Conservation (phyloP, 176 grass and related monocot species). For the Coix lacrymajobi region DNA sequence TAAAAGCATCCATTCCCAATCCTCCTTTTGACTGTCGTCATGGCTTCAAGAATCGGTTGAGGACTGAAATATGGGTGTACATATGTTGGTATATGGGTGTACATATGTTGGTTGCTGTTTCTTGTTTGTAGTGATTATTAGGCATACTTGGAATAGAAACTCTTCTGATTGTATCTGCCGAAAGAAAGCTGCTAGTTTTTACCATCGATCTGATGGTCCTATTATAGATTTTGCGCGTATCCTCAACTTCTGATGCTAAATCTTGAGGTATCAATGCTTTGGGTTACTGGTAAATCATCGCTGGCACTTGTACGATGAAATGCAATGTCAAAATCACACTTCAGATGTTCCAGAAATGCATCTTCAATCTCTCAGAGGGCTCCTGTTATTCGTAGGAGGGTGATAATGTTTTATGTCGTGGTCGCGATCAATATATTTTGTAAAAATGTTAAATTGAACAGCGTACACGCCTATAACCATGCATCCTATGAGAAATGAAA, state of each 20-base stretch:
- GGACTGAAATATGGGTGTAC: background rate
- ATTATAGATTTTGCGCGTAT: background rate
- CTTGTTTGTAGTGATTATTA: conserved; percentile 3
- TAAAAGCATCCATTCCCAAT: background rate
- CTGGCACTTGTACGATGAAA: background rate
- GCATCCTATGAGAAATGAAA: background rate
- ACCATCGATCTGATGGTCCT: background rate
- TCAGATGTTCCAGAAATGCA: background rate
- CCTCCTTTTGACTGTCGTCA: background rate
- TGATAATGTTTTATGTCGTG: background rate
- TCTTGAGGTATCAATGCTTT: background rate
- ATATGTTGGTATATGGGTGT: background rate
- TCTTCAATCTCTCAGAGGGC: background rate
- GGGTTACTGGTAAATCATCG: background rate
- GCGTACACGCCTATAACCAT: background rate
- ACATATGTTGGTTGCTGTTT: background rate
- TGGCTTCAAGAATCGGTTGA: background rate
- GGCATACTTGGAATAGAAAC: background rate
- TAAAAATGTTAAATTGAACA: background rate
- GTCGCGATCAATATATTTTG: background rate
- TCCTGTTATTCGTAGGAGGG: background rate
- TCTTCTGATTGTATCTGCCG: background rate
- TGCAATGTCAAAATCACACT: background rate
- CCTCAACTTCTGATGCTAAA: background rate
- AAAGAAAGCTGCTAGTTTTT: background rate